These are phyloP conservation scores for Lomentospora prolificans DNA, from an alignment of 2,329 filamentous ascomycete genomes.

Conservation along the genomic window DNA sequence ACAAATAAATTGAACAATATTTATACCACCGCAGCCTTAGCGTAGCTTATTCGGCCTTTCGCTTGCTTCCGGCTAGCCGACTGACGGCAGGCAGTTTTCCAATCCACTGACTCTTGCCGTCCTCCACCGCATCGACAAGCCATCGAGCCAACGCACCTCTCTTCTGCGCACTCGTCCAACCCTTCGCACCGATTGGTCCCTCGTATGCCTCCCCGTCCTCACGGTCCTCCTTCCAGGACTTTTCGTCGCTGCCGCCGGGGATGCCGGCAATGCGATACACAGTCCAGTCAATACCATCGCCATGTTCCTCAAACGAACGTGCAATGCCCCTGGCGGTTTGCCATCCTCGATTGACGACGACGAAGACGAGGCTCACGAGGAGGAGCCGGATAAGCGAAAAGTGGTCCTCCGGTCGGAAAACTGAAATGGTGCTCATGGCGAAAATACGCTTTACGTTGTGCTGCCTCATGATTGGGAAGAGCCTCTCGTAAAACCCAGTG, in stretches of 20 bases:
- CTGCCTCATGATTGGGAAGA: conserved; percentile 19
- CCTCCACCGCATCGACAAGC: conserved; percentile 19
- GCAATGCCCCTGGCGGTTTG: conserved; percentile 14
- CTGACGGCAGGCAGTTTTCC: conserved; percentile 18
- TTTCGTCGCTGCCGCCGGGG: conserved; percentile 17
- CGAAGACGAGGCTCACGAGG: conserved; percentile 10
- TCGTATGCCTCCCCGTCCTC: conserved; percentile 15
- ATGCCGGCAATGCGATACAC: conserved; percentile 18
- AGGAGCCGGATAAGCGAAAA: conserved; percentile 12
- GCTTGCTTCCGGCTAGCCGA: conserved; percentile 8
- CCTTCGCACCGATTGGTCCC: conserved; percentile 14
- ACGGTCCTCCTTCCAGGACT: conserved; percentile 19
- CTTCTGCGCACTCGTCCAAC: conserved; percentile 13
- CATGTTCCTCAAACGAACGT: conserved; percentile 15
- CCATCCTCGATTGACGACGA: conserved; percentile 13
- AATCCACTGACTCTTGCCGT: conserved; percentile 12
- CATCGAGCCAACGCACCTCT: conserved; percentile 17
- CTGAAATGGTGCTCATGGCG: conserved; percentile 23
- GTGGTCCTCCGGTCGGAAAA: conserved; percentile 16
- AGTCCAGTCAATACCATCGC: conserved; percentile 19
- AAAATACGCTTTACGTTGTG: conserved; percentile 22
- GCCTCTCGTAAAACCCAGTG: conserved; percentile 12
- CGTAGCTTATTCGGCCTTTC: background rate
- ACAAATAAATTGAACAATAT: no score
- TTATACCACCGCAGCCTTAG: background rate